Percentiles rank a stretch among this genome's conserved stretches.
These are phyloP conservation scores for Elsinoe australis DNA, from an alignment of 2,329 filamentous ascomycete species.

Conservation along the genomic window DNA sequence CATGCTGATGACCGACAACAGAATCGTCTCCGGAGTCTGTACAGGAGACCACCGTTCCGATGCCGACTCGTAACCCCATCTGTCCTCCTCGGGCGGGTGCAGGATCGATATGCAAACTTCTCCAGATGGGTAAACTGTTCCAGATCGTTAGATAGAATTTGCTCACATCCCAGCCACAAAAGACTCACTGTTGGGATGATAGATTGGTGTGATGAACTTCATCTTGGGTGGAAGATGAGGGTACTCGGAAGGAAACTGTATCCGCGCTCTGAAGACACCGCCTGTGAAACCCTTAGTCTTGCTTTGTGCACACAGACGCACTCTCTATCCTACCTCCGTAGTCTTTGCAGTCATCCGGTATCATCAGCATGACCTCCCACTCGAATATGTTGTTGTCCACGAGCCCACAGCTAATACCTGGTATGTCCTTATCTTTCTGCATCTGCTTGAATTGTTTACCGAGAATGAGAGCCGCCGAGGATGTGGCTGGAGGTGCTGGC, in stretches of 20 bases:
- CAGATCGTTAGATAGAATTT: background rate
- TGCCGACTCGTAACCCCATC: conserved; percentile 85
- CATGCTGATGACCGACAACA: conserved; percentile 86
- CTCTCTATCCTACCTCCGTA: conserved; percentile 63
- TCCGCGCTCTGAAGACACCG: conserved; percentile 80
- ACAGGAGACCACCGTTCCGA: conserved; percentile 91
- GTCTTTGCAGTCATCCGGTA: conserved; percentile 68
- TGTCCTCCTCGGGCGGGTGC: conserved; percentile 88
- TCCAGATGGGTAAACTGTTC: conserved; percentile 67
- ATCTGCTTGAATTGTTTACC: conserved; percentile 87
- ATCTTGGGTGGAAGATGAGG: conserved; percentile 82
- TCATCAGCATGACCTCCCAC: conserved; percentile 99
- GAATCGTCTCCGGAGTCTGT: conserved; percentile 88
- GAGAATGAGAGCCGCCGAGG: conserved; percentile 64
- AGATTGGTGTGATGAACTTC: conserved; percentile 77
- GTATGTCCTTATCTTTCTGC: conserved; percentile 82
- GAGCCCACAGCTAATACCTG: conserved; percentile 87
- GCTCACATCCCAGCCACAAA: no score
- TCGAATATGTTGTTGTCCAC: conserved; percentile 83
- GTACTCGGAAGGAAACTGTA: conserved; percentile 78
- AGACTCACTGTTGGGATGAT: conserved; percentile 83
- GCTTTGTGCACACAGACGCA: background rate
- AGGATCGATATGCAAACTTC: conserved; percentile 95
- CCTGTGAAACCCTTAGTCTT: conserved; percentile 45
- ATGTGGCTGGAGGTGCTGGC: conserved; percentile 23